Conservation (phyloP, 2,329 filamentous ascomycete genomes). For the Aspergillus chevalieri region DNA sequence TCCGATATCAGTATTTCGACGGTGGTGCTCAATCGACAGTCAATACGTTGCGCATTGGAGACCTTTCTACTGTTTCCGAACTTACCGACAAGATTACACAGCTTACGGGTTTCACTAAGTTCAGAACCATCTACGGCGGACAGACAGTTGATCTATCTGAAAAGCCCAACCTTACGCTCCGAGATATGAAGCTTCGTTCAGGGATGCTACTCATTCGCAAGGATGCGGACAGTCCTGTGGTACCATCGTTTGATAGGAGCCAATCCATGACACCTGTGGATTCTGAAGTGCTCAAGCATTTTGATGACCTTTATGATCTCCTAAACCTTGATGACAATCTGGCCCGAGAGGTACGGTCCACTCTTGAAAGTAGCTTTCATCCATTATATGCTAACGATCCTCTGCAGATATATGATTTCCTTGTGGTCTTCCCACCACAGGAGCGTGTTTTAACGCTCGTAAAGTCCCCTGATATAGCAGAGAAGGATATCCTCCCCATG, state of each 20-base stretch:
- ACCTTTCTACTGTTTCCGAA: constrained; percentile 63
- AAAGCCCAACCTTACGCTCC: constrained; percentile 55
- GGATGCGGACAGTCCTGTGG: constrained; percentile 45
- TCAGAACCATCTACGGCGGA: constrained; percentile 66
- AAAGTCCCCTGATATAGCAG: constrained; percentile 47
- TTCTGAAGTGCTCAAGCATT: constrained; percentile 71
- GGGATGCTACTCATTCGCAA: constrained; percentile 61
- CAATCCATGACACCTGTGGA: constrained; percentile 60
- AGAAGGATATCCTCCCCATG: constrained; percentile 60
- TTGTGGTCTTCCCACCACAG: constrained; percentile 64
- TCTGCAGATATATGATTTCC: constrained; percentile 61
- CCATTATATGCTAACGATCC: constrained; percentile 4
- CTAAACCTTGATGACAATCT: constrained; percentile 66
- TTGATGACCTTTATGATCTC: constrained; percentile 75
- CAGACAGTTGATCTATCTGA: constrained; percentile 58
- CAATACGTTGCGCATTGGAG: constrained; percentile 59
- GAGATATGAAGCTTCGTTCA: constrained; percentile 60
- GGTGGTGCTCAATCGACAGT: constrained; percentile 55
- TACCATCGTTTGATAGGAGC: constrained; percentile 29
- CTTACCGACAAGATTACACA: constrained; percentile 61
- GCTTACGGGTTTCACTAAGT: constrained; percentile 69
- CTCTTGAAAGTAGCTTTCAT: neutral
- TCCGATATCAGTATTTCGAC: constrained; percentile 71
- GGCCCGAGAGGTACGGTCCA: constrained; percentile 55
- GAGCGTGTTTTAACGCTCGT: constrained; percentile 57